Percentiles rank a stretch among this genome's conserved stretches.
Evolutionary conservation across 2,329 filamentous ascomycete species (phyloP).

Genomic region (Penicillium sclerotiorum): DNA sequence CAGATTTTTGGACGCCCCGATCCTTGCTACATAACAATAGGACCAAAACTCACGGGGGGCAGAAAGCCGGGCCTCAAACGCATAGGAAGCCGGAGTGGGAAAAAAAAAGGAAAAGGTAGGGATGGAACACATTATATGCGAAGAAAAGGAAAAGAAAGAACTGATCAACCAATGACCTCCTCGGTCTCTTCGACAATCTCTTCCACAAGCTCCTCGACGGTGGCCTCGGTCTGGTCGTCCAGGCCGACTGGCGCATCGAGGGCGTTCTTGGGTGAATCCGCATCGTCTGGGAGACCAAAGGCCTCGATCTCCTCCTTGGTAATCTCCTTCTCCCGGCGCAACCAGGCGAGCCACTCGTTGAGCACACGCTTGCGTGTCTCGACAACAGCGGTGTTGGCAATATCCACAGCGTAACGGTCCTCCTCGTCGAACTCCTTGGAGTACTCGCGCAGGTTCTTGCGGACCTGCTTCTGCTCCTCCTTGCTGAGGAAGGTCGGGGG

Average conservation of each 20-base stretch:
- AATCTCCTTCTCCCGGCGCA: constrained; percentile 71
- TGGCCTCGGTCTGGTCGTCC: constrained; percentile 68
- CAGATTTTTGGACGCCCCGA: constrained; percentile 29
- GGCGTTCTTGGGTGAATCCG: constrained; percentile 59
- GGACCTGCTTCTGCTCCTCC: constrained; percentile 96
- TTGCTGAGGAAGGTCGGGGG: constrained; percentile 89
- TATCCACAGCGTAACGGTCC: constrained; percentile 89
- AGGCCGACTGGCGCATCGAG: constrained; percentile 56
- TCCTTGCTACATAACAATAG: constrained; percentile 22
- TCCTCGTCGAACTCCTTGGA: constrained; percentile 92
- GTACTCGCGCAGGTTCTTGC: constrained; percentile 98
- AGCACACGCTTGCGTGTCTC: constrained; percentile 81
- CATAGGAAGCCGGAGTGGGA: constrained; percentile 28
- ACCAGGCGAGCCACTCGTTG: constrained; percentile 87
- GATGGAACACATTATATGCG: constrained; percentile 36
- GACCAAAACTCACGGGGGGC: constrained; percentile 32
- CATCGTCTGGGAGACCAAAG: constrained; percentile 67
- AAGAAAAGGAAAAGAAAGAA: constrained; percentile 25
- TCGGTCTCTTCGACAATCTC: constrained; percentile 83
- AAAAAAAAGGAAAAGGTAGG: constrained; percentile 27
- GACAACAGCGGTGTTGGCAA: constrained; percentile 90
- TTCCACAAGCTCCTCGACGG: constrained; percentile 87
- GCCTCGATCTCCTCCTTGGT: constrained; percentile 70
- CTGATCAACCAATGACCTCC: constrained; percentile 63
- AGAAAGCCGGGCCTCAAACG: constrained; percentile 27